Evolutionary conservation across 2,329 filamentous ascomycete species (phyloP), one percentile per base, ranked within the genome.

Genomic region (Aspergillus sp.): DNA sequence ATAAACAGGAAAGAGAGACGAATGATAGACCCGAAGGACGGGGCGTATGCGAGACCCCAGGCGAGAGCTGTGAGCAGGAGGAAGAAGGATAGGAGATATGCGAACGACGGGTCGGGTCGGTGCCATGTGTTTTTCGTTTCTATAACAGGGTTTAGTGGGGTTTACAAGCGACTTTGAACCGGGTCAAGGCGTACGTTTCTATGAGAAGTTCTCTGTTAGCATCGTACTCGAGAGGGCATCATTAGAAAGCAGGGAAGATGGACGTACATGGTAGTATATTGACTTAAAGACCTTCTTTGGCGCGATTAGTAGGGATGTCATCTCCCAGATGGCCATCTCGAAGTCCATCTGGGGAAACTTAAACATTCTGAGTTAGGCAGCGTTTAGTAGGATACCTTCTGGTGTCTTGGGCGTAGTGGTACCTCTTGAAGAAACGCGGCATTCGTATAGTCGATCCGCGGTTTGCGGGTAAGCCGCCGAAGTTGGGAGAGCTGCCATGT

Each of bases 341-440:
- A 89, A 89, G 77, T 89, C 87, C 87, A 89, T 89, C 66, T 88
- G 86, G 11, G 86, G 86, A 68, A 89, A 89, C 72, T 89, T 89
- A 81, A 89, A 88, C 50, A 89, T 76, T 57, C 81, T 82, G 51
- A 48, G 19, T 19, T 27, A 19, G 25, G 6, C 4, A 21, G 33
- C 21, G 31, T 56, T 31, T 25, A 56, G 54, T 27, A 21, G 21
- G 4, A 25, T 21, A 17, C 19, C 37, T 11, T 51, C 23, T 43
- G 14, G 8, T 31, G n/a, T 19, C 19, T 31, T 23, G 27, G 12
- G 15, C 12, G 4, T 39, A 8, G 19, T 23, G 9, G 50, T 57
- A 81, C 79, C 85, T 81, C 68, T 86, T 86, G 77, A 88, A 87
- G 79, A 88, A 87, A 64, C 84, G 83, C 63, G 86, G 85, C 80